Base-by-base conservation (phyloP, 1,284 basidiomycete genomes). In the Heterobasidion annosum region DNA sequence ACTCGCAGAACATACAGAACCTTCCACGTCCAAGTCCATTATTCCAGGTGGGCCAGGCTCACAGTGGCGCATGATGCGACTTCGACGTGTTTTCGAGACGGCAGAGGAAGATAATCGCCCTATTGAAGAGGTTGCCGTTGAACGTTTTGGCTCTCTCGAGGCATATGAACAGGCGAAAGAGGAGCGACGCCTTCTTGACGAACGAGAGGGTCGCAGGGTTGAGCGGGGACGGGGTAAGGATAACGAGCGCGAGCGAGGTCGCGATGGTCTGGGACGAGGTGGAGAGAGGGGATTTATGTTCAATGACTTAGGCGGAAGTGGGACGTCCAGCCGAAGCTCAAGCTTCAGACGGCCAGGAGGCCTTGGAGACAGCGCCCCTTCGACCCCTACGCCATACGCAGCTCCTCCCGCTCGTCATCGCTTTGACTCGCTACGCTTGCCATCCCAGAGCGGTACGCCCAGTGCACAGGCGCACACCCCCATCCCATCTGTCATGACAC, bases 31-130 rank as follows among this genome's bases (percentile, higher is more conserved):
- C 0, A 83, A 83, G 70, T 64, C 78, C 45, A 62, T 73, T 50
- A 82, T 77, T 1, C 90, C 91, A 0, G 94, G 95, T 1, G 93
- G 91, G 0, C 90, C 94, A 2, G 96, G 96, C 9, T 92, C 91
- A 15, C 85, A 87, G 65, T 99, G 96, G 96, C 84, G 96, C 19
- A 98, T 98, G 95, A 94, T 93, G 86, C 94, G 95, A 66, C 81
- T 99, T 1, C 83, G 87, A 40, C 78, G 91, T 12, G 86, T 93
- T 1, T 93, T 91, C 66, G 95, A 98, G 67, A 81, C 89, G 3
- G 93, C 91, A 0, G 85, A 93, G 58, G 93, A 96, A 64, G 92
- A 95, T 61, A 79, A 81, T 2, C 73, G 80, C 18, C 63, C 83
- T 0, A 68, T 96, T 1, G 88, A 93, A 64, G 85, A 94, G 53